Evolutionary conservation across 2,329 filamentous ascomycete genomes (phyloP).

Genomic region (Cryphonectria nitschkei): DNA sequence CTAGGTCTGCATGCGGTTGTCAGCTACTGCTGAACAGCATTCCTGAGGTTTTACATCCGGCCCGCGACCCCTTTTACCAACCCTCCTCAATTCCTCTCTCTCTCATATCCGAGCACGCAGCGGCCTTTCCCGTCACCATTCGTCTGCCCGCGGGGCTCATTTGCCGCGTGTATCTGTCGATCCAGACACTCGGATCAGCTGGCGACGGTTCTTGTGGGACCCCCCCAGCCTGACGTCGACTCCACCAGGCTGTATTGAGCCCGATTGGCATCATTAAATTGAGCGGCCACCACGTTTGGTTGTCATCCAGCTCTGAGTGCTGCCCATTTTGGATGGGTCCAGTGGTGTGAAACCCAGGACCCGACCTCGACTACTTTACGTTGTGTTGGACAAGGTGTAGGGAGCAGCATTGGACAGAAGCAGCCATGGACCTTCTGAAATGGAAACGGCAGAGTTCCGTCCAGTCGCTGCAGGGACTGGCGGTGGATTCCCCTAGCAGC

Average conservation of each 20-base stretch:
- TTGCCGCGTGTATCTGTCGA: conserved; percentile 18
- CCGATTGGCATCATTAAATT: conserved; percentile 9
- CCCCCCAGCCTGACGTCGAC: conserved; percentile 21
- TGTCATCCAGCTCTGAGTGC: neutral
- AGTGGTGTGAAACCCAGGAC: neutral
- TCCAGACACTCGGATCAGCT: conserved; percentile 23
- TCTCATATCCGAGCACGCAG: neutral
- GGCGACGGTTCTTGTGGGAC: conserved; percentile 20
- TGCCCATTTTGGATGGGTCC: neutral
- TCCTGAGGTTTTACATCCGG: conserved; percentile 16
- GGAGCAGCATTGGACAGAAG: neutral
- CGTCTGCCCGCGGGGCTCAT: conserved; percentile 13
- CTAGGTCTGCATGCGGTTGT: conserved; percentile 7
- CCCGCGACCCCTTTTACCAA: conserved; percentile 2
- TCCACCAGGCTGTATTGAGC: conserved; percentile 17
- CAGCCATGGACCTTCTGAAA: conserved; percentile 27
- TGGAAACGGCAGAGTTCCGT: conserved; percentile 29
- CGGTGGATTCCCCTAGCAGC: conserved; percentile 29
- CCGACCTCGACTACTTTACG: neutral
- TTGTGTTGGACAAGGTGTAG: too few relatives aligned
- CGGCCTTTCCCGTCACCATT: conserved; percentile 5
- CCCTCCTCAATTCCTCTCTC: conserved; percentile 1
- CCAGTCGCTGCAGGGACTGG: conserved; percentile 25
- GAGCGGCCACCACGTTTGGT: neutral
- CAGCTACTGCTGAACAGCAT: conserved; percentile 4